Evolutionary conservation across 192 early-diverging fungal species (phyloP).

Genomic region (Glomus cerebriforme): DNA sequence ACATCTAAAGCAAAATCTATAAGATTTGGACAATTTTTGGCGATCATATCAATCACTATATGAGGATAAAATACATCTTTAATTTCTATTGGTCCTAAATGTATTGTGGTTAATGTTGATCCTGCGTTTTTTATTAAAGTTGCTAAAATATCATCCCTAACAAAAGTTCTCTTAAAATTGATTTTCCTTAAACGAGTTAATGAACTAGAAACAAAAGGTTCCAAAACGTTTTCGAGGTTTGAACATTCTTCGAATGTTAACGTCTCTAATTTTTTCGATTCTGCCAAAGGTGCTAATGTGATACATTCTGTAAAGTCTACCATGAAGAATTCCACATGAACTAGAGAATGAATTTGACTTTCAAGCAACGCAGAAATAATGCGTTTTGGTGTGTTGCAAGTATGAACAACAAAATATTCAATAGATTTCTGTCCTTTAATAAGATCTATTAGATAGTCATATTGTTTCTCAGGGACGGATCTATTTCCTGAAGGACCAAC

Average conservation of each 20-base stretch:
- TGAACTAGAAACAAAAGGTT: not conserved
- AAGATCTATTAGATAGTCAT: not conserved
- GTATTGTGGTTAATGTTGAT: not conserved
- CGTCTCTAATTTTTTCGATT: not conserved
- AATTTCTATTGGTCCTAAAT: conserved; percentile 7
- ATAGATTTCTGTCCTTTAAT: not conserved
- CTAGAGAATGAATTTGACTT: not conserved
- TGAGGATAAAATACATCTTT: not conserved
- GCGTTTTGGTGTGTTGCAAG: not conserved
- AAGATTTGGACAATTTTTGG: not conserved
- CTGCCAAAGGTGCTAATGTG: not conserved
- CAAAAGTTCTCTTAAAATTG: not conserved
- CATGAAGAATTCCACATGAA: not conserved
- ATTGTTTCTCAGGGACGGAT: not conserved
- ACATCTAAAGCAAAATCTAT: not conserved
- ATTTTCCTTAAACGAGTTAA: not conserved
- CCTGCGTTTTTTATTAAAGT: not conserved
- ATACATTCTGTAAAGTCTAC: not conserved
- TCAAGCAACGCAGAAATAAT: not conserved
- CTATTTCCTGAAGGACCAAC: not conserved
- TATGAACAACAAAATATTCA: not conserved
- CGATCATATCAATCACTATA: not conserved
- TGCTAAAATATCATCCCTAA: not conserved
- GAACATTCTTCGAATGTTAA: not conserved
- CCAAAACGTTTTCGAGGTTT: not conserved